phyloP scores from a whole-genome alignment of 495 filamentous ascomycete genomes.

The Extremus antarcticus region DNA sequence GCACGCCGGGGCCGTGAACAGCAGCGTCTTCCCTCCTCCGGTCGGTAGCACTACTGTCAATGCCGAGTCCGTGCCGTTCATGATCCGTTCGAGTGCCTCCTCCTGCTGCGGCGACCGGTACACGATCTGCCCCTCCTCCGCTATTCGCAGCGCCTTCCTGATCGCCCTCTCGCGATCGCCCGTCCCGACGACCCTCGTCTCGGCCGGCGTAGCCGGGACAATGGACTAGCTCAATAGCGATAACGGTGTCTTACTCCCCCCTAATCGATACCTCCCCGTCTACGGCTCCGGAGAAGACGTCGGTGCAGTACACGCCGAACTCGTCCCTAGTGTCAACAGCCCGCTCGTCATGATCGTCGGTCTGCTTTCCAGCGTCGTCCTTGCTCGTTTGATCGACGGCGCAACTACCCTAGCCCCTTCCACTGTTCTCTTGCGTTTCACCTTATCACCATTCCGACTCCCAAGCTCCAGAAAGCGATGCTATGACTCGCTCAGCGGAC shows the following conservation, averaged over 20 bases:
- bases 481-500: not conserved
- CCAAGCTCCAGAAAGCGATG: not conserved
- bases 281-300: too few relatives aligned
- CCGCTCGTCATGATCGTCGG: too few relatives aligned
- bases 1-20: constrained; percentile 4
- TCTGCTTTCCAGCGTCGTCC: not conserved
- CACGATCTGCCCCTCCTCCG: not conserved
- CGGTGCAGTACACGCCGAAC: too few relatives aligned
- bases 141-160: not conserved
- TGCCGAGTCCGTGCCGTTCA: not conserved
- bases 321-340: too few relatives aligned
- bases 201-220: too few relatives aligned
- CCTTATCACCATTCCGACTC: not conserved
- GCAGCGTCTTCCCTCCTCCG: constrained; percentile 5
- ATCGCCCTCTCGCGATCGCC: not conserved
- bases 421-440: not conserved
- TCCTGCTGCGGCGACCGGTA: not conserved
- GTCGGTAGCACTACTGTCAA: constrained; percentile 5
- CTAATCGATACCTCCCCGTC: too few relatives aligned
- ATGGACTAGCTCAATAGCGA: too few relatives aligned
- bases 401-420: not conserved
- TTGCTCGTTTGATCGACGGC: not conserved
- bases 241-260: too few relatives aligned
- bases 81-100: not conserved
- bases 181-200: too few relatives aligned